Evolutionary conservation across 192 early-diverging fungal species (phyloP).

Genomic region (Coemansia sp.): DNA sequence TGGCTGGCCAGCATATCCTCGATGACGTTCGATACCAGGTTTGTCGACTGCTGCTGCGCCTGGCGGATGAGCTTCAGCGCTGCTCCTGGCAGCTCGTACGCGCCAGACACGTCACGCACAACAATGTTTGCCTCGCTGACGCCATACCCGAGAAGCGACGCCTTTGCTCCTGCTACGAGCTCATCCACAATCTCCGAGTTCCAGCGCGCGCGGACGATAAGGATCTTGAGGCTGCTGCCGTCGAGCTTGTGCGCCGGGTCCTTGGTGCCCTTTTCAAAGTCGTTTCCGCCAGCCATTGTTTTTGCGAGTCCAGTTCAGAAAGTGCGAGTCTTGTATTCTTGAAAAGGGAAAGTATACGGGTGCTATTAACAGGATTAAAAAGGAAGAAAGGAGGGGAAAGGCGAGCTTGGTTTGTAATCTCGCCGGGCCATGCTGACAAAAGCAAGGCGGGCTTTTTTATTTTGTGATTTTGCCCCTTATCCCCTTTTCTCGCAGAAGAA

Average conservation of each 20-base stretch:
- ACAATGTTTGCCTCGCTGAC: constrained; percentile 77
- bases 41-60: constrained; percentile 59
- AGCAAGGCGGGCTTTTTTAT: neutral
- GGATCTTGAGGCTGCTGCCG: constrained; percentile 64
- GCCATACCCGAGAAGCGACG: constrained; percentile 65
- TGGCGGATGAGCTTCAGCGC: constrained; percentile 72
- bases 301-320: neutral
- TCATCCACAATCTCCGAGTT: constrained; percentile 83
- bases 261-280: constrained; percentile 76
- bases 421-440: neutral
- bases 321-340: neutral
- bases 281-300: constrained; percentile 45
- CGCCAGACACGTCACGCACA: constrained; percentile 80
- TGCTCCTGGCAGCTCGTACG: constrained; percentile 94
- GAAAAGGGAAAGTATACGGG: too few species aligned
- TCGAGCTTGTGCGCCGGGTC: constrained; percentile 58
- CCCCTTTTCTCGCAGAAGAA: too few species aligned
- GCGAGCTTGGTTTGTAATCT: neutral
- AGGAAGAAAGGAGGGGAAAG: neutral
- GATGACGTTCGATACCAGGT: constrained; percentile 56
- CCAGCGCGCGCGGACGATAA: constrained; percentile 95
- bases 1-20: constrained; percentile 54
- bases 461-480: too few species aligned
- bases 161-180: constrained; percentile 71
- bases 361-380: neutral